Percentiles rank a stretch among this genome's conserved stretches.
Evolutionary conservation across 164 flowering plant species (phyloP).

Genomic region (Liriodendron chinense): DNA sequence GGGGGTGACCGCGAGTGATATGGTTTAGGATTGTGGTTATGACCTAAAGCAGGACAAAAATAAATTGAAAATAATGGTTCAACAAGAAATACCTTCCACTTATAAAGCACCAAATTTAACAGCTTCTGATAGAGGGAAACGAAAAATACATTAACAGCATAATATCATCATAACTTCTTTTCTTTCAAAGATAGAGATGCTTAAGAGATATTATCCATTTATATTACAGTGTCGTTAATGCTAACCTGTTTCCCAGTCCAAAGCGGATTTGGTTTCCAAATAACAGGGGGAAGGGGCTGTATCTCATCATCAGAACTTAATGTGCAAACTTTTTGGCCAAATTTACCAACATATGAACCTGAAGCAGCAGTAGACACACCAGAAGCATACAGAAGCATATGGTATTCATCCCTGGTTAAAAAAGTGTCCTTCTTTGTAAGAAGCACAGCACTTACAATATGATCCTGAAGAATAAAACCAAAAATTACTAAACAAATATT

Average conservation of each 20-base stretch:
- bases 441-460: conserved; percentile 75
- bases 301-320: conserved; percentile 51
- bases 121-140: background rate
- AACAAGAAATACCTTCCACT: background rate
- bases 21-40: conserved; percentile 77
- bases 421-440: conserved; percentile 90
- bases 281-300: conserved; percentile 53
- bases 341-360: conserved; percentile 26
- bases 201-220: background rate
- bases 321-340: conserved; percentile 43
- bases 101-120: background rate
- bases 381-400: conserved; percentile 73
- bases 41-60: conserved; percentile 44
- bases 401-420: conserved; percentile 60
- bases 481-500: background rate
- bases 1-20: conserved; percentile 59
- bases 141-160: no score
- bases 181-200: no score
- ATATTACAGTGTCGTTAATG: background rate
- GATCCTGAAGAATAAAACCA: conserved; percentile 55
- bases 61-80: background rate
- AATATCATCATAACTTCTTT: no score
- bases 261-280: conserved; percentile 75
- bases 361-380: conserved; percentile 43
- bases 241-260: conserved; percentile 98